Base-by-base conservation (phyloP, 75 land plant genomes). In the Cupressus sempervirens region DNA sequence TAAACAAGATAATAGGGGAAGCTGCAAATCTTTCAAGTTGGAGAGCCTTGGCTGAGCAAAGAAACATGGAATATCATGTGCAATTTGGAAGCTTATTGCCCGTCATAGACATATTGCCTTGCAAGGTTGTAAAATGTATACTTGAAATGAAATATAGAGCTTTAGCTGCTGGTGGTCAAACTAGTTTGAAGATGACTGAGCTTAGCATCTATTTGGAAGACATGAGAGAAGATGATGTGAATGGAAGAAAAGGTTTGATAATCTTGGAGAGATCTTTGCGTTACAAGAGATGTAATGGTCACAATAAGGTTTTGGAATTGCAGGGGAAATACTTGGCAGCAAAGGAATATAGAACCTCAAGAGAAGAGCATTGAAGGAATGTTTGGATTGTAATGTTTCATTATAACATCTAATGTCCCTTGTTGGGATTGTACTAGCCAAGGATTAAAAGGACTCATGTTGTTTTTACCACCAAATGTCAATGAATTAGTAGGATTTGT, bases 181-280 rank as follows among this genome's bases (percentile, higher is more conserved):
- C 88, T 10, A 85, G 74, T 4, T 84, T 95, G 9, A 86, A 88
- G 40, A 52, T 95, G 36, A 92, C 90, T 0, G 95, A 95, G 84
- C 89, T 95, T 11, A 94, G 91, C 84, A 89, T 95, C 94, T 93
- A 90, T 86, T 85, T 95, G 82, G 94, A 91, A 85, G 94, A 95
- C 80, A 88, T 92, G 88, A 93, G 83, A 16, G 93, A 95, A 40
- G 90, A 88, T 10, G 91, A 91, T 81, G 90, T 95, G 45, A 93
- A 94, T 81, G 95, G 97, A 43, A 83, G 88, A 80, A 91, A 92
- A 70, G 91, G 96, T 72, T 81, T 95, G 76, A 82, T 87, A 11
- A 86, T 91, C 16, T 85, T 95, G 1, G 87, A 87, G 35, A 80
- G 87, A 75, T 92, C 92, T 5, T 54, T 93, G 40, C 86, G 88